Evolutionary conservation across 768 basidiomycete genomes (phyloP), one percentile per base, ranked within the genome.

Genomic region (Podaxis pistillaris): DNA sequence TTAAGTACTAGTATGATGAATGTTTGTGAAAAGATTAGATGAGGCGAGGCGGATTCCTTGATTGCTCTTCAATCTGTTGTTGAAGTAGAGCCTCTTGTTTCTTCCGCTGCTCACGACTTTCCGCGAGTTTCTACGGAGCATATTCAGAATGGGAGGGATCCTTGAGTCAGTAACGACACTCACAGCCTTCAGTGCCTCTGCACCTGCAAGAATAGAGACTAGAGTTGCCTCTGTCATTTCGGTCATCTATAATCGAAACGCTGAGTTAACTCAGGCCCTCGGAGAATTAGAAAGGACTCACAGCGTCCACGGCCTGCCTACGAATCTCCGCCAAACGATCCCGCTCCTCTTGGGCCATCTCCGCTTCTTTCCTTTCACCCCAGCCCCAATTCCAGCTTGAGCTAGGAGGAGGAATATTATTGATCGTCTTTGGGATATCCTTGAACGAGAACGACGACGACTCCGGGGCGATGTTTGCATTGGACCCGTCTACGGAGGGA

Each of bases 221-320:
- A 91, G 81, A 0, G 88, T 86, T 15, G 81, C 79, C 70, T 91
- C 90, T 2, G 89, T 89, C 62, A 90, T 69, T 56, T 89, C 87
- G 7, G 76, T 74, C 75, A 87, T 81, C 89, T 88, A 63, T 4
- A 60, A n/a, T n/a, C 66, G 51, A 51, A 50, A 33, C 8, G 17
- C 3, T 19, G 56, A n/a, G n/a, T n/a, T n/a, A n/a, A n/a, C n/a
- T 28, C 19, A 44, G 6, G 13, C 11, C 24, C 15, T 2, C 9
- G 12, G 17, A 41, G 4, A 3, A 15, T 5, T 4, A 26, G 9
- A 33, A 41, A 40, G 37, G 47, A 71, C 78, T 63, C 49, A 86
- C 85, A 40, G 79, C 77, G 50, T 85, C 83, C 22, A 78, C 74
- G 33, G 85, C 83, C 54, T 84, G 81, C 55, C 74, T 73, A 56